A percentile compares a stretch with the other conserved stretches of the same genome.
Conservation (phyloP, 257 asterid species). For the Mitragyna speciosa region DNA sequence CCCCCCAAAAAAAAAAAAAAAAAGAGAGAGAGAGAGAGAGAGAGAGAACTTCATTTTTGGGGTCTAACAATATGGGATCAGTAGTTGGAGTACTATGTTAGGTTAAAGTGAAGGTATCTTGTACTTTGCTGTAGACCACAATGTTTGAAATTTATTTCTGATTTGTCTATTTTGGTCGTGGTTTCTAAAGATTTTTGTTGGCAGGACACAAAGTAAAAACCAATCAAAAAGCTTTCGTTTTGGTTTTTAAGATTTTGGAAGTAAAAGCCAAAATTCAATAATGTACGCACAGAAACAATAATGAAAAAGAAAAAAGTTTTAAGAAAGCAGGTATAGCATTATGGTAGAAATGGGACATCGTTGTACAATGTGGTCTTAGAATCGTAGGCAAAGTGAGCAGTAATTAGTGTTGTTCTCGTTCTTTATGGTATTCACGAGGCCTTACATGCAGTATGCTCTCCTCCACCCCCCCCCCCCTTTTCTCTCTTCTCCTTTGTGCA, state of each 20-base stretch:
- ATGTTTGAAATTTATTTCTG: background rate
- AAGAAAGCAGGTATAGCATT: background rate
- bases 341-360: background rate
- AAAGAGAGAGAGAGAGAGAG: too few relatives aligned
- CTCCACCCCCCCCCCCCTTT: too few relatives aligned
- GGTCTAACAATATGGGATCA: background rate
- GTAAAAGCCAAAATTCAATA: background rate
- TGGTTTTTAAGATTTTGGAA: background rate
- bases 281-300: background rate
- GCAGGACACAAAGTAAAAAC: background rate
- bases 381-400: background rate
- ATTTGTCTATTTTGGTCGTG: background rate
- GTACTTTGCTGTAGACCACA: background rate
- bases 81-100: background rate
- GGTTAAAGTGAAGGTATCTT: background rate
- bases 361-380: background rate
- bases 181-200: background rate
- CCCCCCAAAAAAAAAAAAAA: too few relatives aligned
- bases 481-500: conserved; percentile 28
- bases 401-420: background rate
- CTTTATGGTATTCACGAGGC: background rate
- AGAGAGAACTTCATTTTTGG: too few relatives aligned
- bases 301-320: background rate
- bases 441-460: conserved; percentile 2
- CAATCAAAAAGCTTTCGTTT: background rate